A percentile compares a stretch with the other conserved stretches of the same genome.
Conservation (phyloP, 257 asterid species). For the Lithospermum erythrorhizon region DNA sequence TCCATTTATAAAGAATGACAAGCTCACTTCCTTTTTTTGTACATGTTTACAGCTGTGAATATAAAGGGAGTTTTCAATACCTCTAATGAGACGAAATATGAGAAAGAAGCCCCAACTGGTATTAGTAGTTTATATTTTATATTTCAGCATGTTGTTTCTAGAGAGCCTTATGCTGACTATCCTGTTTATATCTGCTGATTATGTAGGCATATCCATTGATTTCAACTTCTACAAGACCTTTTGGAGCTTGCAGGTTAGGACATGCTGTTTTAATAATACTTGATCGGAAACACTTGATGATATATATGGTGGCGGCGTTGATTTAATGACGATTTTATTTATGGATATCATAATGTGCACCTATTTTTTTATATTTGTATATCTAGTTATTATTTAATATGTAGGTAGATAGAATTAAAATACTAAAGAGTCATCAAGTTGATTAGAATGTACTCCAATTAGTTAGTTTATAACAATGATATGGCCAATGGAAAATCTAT, state of each 20-base stretch:
- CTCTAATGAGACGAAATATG: slow-evolving; percentile 92
- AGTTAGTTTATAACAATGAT: no score
- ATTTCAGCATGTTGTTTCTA: not conserved
- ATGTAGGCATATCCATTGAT: slow-evolving; percentile 80
- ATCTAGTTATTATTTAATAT: no score
- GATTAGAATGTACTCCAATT: no score
- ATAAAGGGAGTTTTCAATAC: slow-evolving; percentile 95
- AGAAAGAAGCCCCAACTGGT: slow-evolving; percentile 87
- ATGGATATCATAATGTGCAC: no score
- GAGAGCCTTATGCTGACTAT: not conserved
- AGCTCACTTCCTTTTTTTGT: slow-evolving; percentile 4
- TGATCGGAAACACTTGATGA: not conserved
- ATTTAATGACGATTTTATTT: not conserved
- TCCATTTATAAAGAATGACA: not conserved
- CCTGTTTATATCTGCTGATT: slow-evolving; percentile 17
- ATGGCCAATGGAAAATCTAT: not conserved
- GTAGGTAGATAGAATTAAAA: no score
- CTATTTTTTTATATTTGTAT: no score
- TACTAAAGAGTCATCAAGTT: not conserved
- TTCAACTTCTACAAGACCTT: slow-evolving; percentile 93
- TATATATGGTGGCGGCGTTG: no score
- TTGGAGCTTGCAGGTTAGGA: slow-evolving; percentile 93
- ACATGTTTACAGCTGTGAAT: slow-evolving; percentile 69
- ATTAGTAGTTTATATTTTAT: slow-evolving; percentile 6
- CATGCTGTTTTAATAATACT: not conserved